A percentile compares a stretch with the other conserved stretches of the same genome.
Conservation (phyloP, 78 protist genomes). For the Dictyostelium intermedium region DNA sequence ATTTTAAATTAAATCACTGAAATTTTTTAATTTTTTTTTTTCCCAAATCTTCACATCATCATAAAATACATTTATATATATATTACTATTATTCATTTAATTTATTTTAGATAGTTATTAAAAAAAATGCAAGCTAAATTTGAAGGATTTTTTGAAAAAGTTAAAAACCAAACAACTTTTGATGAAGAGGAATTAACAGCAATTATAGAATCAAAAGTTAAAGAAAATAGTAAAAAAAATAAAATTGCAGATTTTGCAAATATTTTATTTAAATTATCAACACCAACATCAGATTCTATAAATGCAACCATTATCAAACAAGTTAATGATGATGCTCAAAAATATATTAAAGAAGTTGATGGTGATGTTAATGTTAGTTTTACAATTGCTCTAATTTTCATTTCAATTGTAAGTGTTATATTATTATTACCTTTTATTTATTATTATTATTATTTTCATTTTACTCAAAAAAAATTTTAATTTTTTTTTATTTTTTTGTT, state of each 20-base stretch:
- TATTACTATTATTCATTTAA: no score
- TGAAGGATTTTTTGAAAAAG: not conserved
- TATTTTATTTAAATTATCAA: not conserved
- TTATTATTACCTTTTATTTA: not conserved
- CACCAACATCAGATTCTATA: not conserved
- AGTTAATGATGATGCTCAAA: not conserved
- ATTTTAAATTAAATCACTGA: no score
- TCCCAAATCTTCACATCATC: no score
- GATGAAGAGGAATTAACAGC: not conserved
- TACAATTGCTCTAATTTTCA: not conserved
- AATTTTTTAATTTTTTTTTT: no score
- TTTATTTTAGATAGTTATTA: no score
- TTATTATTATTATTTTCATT: not conserved
- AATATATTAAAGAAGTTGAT: not conserved
- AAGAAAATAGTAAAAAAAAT: not conserved
- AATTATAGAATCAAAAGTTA: not conserved
- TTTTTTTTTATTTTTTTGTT: no score
- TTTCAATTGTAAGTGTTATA: not conserved
- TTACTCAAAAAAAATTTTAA: not conserved
- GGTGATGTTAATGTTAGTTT: not conserved
- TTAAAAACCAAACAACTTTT: not conserved
- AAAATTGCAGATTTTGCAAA: not conserved
- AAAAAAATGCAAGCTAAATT: not conserved
- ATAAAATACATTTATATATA: no score
- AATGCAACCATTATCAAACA: not conserved